phyloP scores from a whole-genome alignment of 2,329 filamentous ascomycete genomes.

The Calonectria leucothoes region DNA sequence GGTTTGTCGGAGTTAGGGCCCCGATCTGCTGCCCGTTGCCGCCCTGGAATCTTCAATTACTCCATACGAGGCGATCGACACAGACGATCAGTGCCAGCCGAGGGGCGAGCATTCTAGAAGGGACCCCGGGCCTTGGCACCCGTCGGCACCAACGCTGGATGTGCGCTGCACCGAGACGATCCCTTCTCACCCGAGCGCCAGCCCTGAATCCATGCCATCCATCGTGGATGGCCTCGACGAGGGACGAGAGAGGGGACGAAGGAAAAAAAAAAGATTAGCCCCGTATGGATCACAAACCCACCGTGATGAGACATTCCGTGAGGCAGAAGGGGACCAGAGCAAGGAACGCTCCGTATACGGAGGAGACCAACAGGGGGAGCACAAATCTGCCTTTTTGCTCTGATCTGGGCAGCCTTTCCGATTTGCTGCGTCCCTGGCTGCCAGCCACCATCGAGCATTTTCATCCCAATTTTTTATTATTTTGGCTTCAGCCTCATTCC shows the following conservation, averaged over 20 bases:
- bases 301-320: neutral
- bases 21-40: constrained; percentile 4
- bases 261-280: neutral
- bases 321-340: neutral
- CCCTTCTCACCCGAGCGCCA: neutral
- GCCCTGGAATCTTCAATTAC: neutral
- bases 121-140: constrained; percentile 1
- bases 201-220: neutral
- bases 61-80: constrained; percentile 4
- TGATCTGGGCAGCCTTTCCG: neutral
- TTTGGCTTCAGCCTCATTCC: neutral
- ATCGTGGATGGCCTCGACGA: neutral
- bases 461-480: neutral
- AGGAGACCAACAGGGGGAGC: neutral
- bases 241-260: neutral
- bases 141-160: neutral
- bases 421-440: neutral
- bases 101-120: constrained; percentile 4
- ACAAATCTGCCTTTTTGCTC: neutral
- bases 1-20: constrained; percentile 17
- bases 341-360: neutral
- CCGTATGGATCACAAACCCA: neutral
- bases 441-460: neutral
- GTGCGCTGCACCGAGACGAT: neutral
- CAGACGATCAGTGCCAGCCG: constrained; percentile 2